phyloP scores from a whole-genome alignment of 2,329 filamentous ascomycete genomes.

The Aureobasidium sp. region DNA sequence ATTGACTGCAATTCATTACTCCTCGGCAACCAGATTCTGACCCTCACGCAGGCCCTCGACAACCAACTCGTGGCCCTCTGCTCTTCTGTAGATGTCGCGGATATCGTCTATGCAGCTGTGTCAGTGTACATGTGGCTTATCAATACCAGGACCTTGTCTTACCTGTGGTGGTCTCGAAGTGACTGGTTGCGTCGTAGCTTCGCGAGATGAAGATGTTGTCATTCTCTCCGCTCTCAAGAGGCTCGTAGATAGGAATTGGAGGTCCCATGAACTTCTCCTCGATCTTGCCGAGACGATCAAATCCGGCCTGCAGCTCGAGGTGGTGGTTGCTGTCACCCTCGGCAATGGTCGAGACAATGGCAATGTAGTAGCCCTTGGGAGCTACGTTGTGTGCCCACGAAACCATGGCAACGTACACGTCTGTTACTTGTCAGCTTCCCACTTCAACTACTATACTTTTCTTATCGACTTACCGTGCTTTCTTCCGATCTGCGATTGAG shows the following conservation, averaged over 20 bases:
- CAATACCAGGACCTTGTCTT: slow-evolving; percentile 21
- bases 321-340: slow-evolving; percentile 91
- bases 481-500: slow-evolving; percentile 91
- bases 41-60: slow-evolving; percentile 83
- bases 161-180: slow-evolving; percentile 86
- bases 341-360: slow-evolving; percentile 95
- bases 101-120: slow-evolving; percentile 63
- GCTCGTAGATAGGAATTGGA: slow-evolving; percentile 91
- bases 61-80: slow-evolving; percentile 75
- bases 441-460: background rate
- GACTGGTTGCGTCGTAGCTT: slow-evolving; percentile 95
- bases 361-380: slow-evolving; percentile 98
- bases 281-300: slow-evolving; percentile 85
- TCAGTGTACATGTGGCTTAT: background rate
- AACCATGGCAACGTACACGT: slow-evolving; percentile 95
- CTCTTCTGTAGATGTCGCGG: slow-evolving; percentile 82
- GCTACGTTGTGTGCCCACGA: slow-evolving; percentile 96
- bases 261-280: slow-evolving; percentile 96
- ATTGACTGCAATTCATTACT: slow-evolving; percentile 29
- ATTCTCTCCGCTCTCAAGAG: slow-evolving; percentile 68
- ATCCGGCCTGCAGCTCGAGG: slow-evolving; percentile 83
- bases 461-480: slow-evolving; percentile 69
- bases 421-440: slow-evolving; percentile 38
- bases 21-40: slow-evolving; percentile 60
- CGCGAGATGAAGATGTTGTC: slow-evolving; percentile 97